A percentile compares a stretch with the other conserved stretches of the same genome.
These are phyloP conservation scores for Boletus semigastroideus DNA, from an alignment of 1,284 basidiomycete genomes.

Conservation along the genomic window DNA sequence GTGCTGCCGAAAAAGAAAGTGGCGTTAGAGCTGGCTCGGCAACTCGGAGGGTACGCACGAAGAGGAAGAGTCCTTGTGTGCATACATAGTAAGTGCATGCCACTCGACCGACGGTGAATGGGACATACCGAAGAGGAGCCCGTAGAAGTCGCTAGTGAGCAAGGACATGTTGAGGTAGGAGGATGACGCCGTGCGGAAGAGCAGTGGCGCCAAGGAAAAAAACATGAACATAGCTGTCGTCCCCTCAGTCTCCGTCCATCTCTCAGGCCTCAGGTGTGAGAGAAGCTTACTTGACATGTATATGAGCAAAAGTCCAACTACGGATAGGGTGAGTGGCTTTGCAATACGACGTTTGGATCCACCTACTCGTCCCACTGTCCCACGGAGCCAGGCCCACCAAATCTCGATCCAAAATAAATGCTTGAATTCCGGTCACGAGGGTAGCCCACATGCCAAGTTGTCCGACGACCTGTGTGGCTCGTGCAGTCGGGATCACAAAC, in stretches of 20 bases:
- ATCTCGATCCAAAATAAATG: conserved; percentile 69
- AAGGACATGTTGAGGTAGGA: conserved; percentile 82
- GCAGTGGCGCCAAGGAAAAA: conserved; percentile 79
- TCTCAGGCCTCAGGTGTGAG: neutral
- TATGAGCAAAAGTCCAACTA: conserved; percentile 68
- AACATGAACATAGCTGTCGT: conserved; percentile 66
- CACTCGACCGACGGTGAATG: neutral
- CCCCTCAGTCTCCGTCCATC: conserved; percentile 9
- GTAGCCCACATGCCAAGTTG: conserved; percentile 82
- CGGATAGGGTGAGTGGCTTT: conserved; percentile 4
- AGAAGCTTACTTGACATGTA: conserved; percentile 55
- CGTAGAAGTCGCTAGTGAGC: conserved; percentile 85
- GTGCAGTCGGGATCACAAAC: neutral
- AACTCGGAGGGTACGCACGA: conserved; percentile 41
- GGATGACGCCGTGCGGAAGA: conserved; percentile 81
- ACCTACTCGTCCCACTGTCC: conserved; percentile 64
- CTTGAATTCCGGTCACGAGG: conserved; percentile 74
- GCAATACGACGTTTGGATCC: neutral
- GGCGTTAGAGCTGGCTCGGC: neutral
- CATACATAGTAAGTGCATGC: conserved; percentile 2
- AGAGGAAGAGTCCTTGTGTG: conserved; percentile 60
- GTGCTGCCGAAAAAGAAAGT: conserved; percentile 45
- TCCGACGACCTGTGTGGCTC: conserved; percentile 60
- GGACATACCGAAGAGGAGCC: conserved; percentile 70
- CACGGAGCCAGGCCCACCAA: conserved; percentile 62